These are phyloP conservation scores for Ophiocordyceps polyrhachis-furcata DNA, from an alignment of 2,329 filamentous ascomycete genomes.

Conservation along the genomic window DNA sequence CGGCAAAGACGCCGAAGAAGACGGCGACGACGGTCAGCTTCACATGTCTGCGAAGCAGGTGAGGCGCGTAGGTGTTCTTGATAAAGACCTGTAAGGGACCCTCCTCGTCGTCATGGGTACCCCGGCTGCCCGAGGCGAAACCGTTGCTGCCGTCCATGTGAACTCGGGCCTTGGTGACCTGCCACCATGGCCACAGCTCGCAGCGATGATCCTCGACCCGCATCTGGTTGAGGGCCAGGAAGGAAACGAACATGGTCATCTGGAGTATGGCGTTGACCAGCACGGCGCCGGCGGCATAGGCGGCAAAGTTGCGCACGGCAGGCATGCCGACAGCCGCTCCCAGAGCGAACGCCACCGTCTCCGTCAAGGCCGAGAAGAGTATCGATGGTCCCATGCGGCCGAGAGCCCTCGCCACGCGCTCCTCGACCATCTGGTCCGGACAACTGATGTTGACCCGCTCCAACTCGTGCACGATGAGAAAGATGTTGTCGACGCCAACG, in stretches of 20 bases:
- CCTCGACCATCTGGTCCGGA: slow-evolving; percentile 72
- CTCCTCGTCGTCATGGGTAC: slow-evolving; percentile 66
- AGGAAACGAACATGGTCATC: slow-evolving; percentile 90
- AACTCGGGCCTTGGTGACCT: slow-evolving; percentile 53
- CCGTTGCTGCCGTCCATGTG: slow-evolving; percentile 42
- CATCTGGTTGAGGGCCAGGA: slow-evolving; percentile 77
- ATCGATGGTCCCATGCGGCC: slow-evolving; percentile 96
- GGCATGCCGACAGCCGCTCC: slow-evolving; percentile 95
- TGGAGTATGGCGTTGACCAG: slow-evolving; percentile 95
- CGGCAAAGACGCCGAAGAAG: slow-evolving; percentile 77
- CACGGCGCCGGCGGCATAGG: slow-evolving; percentile 89
- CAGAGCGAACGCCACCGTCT: slow-evolving; percentile 83
- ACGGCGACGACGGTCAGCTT: slow-evolving; percentile 60
- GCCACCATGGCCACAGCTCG: slow-evolving; percentile 82
- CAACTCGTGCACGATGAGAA: slow-evolving; percentile 95
- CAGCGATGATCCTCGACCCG: slow-evolving; percentile 76
- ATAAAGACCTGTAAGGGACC: slow-evolving; percentile 73
- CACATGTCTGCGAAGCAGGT: slow-evolving; percentile 58
- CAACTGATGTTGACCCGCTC: slow-evolving; percentile 86
- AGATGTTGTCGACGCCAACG: slow-evolving; percentile 97
- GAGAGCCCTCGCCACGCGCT: slow-evolving; percentile 71
- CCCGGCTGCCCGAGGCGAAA: slow-evolving; percentile 31
- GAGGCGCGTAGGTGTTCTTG: slow-evolving; percentile 71
- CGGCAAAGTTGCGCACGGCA: slow-evolving; percentile 89
- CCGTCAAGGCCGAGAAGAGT: slow-evolving; percentile 80